A percentile compares a stretch with the other conserved stretches of the same genome.
phyloP scores from a whole-genome alignment of 2,329 filamentous ascomycete genomes.

The Chaetomium strumarium region DNA sequence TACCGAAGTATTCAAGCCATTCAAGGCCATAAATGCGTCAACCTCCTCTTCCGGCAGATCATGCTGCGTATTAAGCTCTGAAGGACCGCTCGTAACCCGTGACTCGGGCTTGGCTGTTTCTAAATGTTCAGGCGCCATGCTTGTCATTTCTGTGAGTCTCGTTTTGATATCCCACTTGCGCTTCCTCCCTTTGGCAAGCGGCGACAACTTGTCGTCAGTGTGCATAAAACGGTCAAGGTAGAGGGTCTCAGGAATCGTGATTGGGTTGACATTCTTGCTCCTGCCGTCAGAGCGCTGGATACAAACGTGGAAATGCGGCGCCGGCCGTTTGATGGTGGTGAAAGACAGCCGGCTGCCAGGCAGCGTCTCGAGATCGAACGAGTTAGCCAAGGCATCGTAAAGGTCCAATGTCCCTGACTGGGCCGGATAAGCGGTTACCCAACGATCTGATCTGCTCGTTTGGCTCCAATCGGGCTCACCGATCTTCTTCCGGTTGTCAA shows the following conservation, averaged over 20 bases:
- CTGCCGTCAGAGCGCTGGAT: slow-evolving; percentile 76
- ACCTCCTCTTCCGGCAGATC: slow-evolving; percentile 11
- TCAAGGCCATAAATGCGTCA: slow-evolving; percentile 11
- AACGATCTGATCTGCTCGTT: slow-evolving; percentile 53
- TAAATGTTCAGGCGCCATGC: neutral
- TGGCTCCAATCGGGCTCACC: slow-evolving; percentile 39
- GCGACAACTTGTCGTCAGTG: slow-evolving; percentile 51
- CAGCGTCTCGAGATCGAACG: slow-evolving; percentile 75
- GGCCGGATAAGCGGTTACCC: slow-evolving; percentile 55
- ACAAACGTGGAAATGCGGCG: slow-evolving; percentile 82
- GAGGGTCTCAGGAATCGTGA: slow-evolving; percentile 73
- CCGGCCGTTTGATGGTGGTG: slow-evolving; percentile 67
- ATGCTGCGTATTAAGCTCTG: neutral
- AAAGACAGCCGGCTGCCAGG: slow-evolving; percentile 60
- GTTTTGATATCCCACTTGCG: slow-evolving; percentile 62
- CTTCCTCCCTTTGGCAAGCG: slow-evolving; percentile 58
- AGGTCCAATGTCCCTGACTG: slow-evolving; percentile 53
- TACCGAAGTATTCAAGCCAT: neutral
- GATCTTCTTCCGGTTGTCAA: slow-evolving; percentile 53
- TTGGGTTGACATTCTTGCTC: slow-evolving; percentile 69
- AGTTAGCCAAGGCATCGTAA: slow-evolving; percentile 77
- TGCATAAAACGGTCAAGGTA: slow-evolving; percentile 88
- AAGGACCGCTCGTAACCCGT: neutral
- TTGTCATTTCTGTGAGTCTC: slow-evolving; percentile 17
- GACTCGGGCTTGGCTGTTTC: neutral